Percentiles rank a stretch among this genome's conserved stretches.
Conservation (phyloP, 768 basidiomycete species). For the Scleroderma citrinum region DNA sequence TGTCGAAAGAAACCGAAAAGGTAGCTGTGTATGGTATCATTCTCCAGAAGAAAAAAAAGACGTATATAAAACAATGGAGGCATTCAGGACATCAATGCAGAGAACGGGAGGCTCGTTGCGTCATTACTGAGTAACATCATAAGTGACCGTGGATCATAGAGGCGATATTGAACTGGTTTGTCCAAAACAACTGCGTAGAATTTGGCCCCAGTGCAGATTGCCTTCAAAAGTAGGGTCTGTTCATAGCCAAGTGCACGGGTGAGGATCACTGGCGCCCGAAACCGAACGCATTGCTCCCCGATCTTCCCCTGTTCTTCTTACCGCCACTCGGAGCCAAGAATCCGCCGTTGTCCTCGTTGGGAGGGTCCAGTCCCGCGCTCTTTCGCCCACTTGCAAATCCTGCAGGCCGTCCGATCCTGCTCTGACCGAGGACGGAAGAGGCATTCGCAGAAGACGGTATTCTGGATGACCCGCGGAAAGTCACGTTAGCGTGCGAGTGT, state of each 20-base stretch:
- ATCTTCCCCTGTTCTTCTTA: slow-evolving; percentile 21
- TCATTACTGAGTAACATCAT: slow-evolving; percentile 23
- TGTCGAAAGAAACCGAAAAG: background rate
- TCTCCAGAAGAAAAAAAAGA: background rate
- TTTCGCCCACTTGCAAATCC: slow-evolving; percentile 40
- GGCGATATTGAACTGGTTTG: background rate
- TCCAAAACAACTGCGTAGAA: slow-evolving; percentile 4
- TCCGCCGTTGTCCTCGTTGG: slow-evolving; percentile 13
- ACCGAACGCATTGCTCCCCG: slow-evolving; percentile 21
- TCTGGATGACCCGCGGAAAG: slow-evolving; percentile 40
- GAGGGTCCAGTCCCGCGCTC: slow-evolving; percentile 31
- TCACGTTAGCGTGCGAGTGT: slow-evolving; percentile 38
- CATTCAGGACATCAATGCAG: background rate
- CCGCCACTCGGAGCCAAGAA: slow-evolving; percentile 13
- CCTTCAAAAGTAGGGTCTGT: too few relatives aligned
- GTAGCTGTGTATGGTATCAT: background rate
- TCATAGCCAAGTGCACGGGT: background rate
- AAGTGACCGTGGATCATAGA: slow-evolving; percentile 13
- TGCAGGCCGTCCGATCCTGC: slow-evolving; percentile 40
- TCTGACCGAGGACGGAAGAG: slow-evolving; percentile 31
- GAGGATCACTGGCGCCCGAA: slow-evolving; percentile 13
- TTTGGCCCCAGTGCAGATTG: background rate
- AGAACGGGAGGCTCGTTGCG: background rate
- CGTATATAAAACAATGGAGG: slow-evolving; percentile 4
- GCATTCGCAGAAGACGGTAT: slow-evolving; percentile 33